A percentile compares a stretch with the other conserved stretches of the same genome.
Conservation (phyloP, 805 yeast species). For the Hanseniaspora lindneri region DNA sequence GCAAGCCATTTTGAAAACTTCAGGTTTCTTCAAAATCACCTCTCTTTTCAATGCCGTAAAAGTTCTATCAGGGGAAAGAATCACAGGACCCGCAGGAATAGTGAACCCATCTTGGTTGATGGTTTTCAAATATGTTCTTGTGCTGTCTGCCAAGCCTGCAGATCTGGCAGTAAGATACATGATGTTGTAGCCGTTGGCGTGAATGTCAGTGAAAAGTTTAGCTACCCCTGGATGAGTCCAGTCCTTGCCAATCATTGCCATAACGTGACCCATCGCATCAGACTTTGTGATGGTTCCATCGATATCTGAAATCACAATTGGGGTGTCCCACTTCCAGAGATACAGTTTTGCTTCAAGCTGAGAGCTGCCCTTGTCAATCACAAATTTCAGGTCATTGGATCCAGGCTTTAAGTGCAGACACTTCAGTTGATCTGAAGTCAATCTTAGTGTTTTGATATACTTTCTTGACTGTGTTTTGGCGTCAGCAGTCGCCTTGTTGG, state of each 20-base stretch:
- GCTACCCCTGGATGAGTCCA: conserved; percentile 99
- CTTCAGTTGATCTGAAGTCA: conserved; percentile 80
- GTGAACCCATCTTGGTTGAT: conserved; percentile 54
- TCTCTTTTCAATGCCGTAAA: conserved; percentile 90
- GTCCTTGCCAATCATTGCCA: conserved; percentile 86
- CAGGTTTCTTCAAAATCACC: conserved; percentile 87
- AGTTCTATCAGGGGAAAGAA: conserved; percentile 88
- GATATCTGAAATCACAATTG: conserved; percentile 91
- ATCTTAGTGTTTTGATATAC: conserved; percentile 75
- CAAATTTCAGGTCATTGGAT: conserved; percentile 62
- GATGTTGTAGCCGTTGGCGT: conserved; percentile 79
- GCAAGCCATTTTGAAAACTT: conserved; percentile 97
- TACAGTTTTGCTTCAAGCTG: conserved; percentile 59
- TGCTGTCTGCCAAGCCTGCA: conserved; percentile 88
- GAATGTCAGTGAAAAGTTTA: conserved; percentile 74
- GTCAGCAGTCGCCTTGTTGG: conserved; percentile 1
- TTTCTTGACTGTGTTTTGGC: conserved; percentile 21
- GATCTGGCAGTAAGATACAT: conserved; percentile 89
- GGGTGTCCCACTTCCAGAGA: conserved; percentile 72
- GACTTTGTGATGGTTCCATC: conserved; percentile 97
- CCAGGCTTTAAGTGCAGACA: conserved; percentile 66
- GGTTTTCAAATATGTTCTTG: conserved; percentile 69
- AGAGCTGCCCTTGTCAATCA: conserved; percentile 75
- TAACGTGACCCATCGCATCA: conserved; percentile 91
- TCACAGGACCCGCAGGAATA: conserved; percentile 85